A percentile compares a stretch with the other conserved stretches of the same genome.
Evolutionary conservation across 441 rosid species (phyloP).

Genomic region (Mallotus repandus): DNA sequence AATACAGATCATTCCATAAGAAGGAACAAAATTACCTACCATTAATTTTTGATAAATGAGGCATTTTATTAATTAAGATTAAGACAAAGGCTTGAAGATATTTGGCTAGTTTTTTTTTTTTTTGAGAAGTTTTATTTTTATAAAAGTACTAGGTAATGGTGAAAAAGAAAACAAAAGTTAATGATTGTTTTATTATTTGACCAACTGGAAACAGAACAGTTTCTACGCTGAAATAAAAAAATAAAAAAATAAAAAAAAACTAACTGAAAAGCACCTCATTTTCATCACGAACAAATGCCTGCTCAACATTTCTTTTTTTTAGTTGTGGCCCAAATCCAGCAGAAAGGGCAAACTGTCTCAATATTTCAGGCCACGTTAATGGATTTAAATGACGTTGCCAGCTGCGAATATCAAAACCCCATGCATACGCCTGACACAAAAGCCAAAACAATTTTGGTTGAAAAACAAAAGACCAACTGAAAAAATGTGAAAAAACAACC

Average conservation of each 20-base stretch:
- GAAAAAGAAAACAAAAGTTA: not conserved
- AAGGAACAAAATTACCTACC: not conserved
- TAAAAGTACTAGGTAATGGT: not conserved
- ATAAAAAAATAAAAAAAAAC: too few species aligned
- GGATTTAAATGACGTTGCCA: conserved; percentile 74
- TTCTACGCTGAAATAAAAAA: not conserved
- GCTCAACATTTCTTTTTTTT: conserved; percentile 50
- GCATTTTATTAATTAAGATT: not conserved
- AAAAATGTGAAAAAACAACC: conserved; percentile 12
- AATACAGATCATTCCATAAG: not conserved
- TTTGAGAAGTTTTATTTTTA: not conserved
- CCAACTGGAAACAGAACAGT: not conserved
- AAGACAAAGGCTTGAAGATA: not conserved
- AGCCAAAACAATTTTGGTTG: not conserved
- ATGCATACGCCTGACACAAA: conserved; percentile 63
- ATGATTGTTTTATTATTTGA: not conserved
- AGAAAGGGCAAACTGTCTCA: conserved; percentile 80
- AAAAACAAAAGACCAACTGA: conserved; percentile 4
- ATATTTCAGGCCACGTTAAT: conserved; percentile 85
- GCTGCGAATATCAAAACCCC: conserved; percentile 83
- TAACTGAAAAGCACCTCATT: conserved; percentile 49
- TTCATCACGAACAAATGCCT: conserved; percentile 47
- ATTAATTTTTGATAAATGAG: not conserved
- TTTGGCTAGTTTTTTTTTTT: not conserved
- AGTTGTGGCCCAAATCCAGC: conserved; percentile 84